Evolutionary conservation across 495 filamentous ascomycete genomes (phyloP).

Genomic region (Xylaria flabelliformis): DNA sequence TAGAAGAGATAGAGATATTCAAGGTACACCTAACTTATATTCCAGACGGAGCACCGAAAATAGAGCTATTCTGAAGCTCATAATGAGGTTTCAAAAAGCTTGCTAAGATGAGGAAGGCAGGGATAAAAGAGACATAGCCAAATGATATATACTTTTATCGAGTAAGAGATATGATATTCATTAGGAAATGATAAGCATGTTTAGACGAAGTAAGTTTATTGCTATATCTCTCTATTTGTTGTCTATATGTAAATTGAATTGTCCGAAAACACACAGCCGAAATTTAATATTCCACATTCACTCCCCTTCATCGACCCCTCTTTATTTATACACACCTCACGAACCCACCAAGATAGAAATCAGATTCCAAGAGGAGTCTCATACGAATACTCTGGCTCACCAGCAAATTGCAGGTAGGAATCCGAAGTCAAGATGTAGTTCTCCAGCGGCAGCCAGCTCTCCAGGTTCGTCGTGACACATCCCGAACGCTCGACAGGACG

Average conservation of each 20-base stretch:
- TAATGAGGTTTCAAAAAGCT: background rate
- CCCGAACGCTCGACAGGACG: constrained; percentile 23
- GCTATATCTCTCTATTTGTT: background rate
- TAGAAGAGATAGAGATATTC: background rate
- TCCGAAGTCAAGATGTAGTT: constrained; percentile 37
- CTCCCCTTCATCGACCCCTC: background rate
- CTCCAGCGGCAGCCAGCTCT: constrained; percentile 39
- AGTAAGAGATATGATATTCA: background rate
- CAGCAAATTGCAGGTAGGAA: constrained; percentile 43
- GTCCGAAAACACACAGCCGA: too few species aligned
- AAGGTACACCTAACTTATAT: background rate
- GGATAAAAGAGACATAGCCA: too few species aligned
- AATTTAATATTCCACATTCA: background rate
- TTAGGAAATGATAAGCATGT: background rate
- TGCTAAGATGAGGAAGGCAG: too few species aligned
- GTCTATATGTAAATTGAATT: background rate
- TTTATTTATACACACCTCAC: background rate
- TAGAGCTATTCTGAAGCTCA: background rate
- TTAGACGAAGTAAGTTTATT: background rate
- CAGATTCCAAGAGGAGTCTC: constrained; percentile 37
- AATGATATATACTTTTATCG: too few species aligned
- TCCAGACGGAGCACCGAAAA: background rate
- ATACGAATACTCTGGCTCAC: constrained; percentile 37
- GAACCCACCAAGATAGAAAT: background rate
- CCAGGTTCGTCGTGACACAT: constrained; percentile 28